Conservation (phyloP, 768 basidiomycete species). For the Hydnum rufescens region DNA sequence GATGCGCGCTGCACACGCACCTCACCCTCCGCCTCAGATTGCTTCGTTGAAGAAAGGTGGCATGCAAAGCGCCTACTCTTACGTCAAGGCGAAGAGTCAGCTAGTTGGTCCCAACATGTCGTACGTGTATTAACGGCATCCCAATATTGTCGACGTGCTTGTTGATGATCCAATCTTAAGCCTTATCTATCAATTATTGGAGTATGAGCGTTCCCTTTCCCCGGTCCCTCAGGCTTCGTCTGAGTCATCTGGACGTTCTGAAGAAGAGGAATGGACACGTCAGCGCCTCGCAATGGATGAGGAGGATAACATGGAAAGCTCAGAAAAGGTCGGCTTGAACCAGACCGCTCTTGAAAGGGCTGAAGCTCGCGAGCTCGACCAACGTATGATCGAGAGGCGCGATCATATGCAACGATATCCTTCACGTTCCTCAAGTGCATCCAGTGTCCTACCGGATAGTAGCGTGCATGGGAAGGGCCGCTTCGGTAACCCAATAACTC, state of each 20-base stretch:
- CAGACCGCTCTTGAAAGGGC: not conserved
- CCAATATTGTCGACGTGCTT: constrained; percentile 13
- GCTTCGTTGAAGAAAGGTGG: constrained; percentile 47
- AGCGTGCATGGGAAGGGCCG: not conserved
- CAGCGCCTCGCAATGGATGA: constrained; percentile 43
- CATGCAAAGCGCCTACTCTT: constrained; percentile 80
- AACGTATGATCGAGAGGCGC: constrained; percentile 55
- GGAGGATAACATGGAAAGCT: constrained; percentile 30
- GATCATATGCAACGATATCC: no score
- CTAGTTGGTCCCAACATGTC: constrained; percentile 89
- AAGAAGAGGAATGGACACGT: constrained; percentile 69
- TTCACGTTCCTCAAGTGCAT: not conserved
- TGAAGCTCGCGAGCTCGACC: constrained; percentile 68
- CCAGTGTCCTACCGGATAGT: not conserved
- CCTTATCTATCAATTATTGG: constrained; percentile 82
- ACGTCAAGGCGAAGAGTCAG: constrained; percentile 74
- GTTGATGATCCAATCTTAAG: constrained; percentile 21
- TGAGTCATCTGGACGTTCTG: constrained; percentile 37
- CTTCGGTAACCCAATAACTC: not conserved
- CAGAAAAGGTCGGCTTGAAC: constrained; percentile 18
- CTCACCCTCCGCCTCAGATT: constrained; percentile 50
- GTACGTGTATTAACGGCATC: constrained; percentile 29
- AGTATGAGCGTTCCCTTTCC: constrained; percentile 46
- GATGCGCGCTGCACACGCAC: constrained; percentile 73
- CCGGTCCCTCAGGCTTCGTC: constrained; percentile 18